These are phyloP conservation scores for Thelonectria discophora DNA, from an alignment of 2,329 filamentous ascomycete species.

Conservation along the genomic window DNA sequence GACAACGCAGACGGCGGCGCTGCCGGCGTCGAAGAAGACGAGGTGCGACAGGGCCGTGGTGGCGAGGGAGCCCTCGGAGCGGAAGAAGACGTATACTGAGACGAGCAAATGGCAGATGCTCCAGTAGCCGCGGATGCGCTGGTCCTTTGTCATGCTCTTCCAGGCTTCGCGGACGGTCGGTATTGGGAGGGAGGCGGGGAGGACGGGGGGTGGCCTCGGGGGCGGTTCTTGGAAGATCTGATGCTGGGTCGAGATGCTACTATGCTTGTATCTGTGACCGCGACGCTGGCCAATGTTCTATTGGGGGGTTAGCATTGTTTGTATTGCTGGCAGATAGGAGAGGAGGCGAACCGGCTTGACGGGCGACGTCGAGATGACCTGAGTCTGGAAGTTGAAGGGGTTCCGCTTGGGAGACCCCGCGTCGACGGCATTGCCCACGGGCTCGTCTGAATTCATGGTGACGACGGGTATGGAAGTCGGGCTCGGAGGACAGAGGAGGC, in stretches of 20 bases:
- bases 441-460: constrained; percentile 34
- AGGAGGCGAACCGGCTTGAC: constrained; percentile 74
- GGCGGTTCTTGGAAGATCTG: constrained; percentile 96
- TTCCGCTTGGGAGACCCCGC: constrained; percentile 52
- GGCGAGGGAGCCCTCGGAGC: constrained; percentile 84
- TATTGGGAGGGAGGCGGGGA: constrained; percentile 91
- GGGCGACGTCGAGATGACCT: constrained; percentile 76
- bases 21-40: constrained; percentile 94
- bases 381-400: constrained; percentile 95
- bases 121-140: constrained; percentile 86
- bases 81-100: constrained; percentile 86
- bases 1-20: constrained; percentile 87
- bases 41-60: constrained; percentile 93
- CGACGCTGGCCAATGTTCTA: constrained; percentile 90
- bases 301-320: constrained; percentile 17
- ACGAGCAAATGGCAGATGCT: constrained; percentile 87
- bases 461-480: constrained; percentile 24
- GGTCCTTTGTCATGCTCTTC: constrained; percentile 87
- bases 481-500: constrained; percentile 31
- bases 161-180: constrained; percentile 90
- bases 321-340: background rate
- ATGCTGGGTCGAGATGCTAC: constrained; percentile 85
- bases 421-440: constrained; percentile 19
- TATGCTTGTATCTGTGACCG: constrained; percentile 98
- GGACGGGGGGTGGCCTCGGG: constrained; percentile 81